Percentiles rank a stretch among this genome's conserved stretches.
phyloP scores from a whole-genome alignment of 2,329 filamentous ascomycete genomes.

The Fusarium buharicum region DNA sequence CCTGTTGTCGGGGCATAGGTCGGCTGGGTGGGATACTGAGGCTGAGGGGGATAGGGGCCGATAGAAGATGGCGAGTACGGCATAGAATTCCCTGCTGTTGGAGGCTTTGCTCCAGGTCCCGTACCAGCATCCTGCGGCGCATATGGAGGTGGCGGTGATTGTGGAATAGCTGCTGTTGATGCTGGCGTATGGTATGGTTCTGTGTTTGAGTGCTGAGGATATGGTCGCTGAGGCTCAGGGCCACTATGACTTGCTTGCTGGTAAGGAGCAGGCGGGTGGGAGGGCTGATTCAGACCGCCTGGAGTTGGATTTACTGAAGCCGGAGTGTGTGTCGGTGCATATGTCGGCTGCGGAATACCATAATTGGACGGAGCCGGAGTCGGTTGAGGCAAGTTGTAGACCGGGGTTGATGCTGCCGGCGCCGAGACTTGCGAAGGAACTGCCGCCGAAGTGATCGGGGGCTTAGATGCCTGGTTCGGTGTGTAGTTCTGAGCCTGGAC shows the following conservation, averaged over 20 bases:
- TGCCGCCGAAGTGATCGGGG: conserved; percentile 5
- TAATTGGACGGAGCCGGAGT: conserved; percentile 29
- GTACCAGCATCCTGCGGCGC: conserved; percentile 18
- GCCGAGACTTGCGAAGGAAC: conserved; percentile 1
- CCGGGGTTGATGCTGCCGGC: conserved; percentile 7
- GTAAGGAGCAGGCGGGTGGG: conserved; percentile 9
- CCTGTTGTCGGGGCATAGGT: conserved; percentile 30
- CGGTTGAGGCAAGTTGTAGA: conserved; percentile 18
- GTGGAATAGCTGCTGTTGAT: conserved; percentile 13
- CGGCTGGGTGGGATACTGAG: conserved; percentile 39
- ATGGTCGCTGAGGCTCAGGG: conserved; percentile 17
- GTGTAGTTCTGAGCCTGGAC: conserved; percentile 26
- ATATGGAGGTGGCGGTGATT: conserved; percentile 44
- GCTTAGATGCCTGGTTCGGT: conserved; percentile 5
- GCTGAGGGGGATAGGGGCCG: conserved; percentile 32
- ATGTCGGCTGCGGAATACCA: conserved; percentile 37
- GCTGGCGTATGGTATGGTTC: conserved; percentile 11
- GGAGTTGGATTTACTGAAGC: conserved; percentile 9
- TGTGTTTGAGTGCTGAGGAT: conserved; percentile 19
- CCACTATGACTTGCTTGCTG: conserved; percentile 19
- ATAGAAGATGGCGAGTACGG: conserved; percentile 26
- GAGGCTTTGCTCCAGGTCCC: conserved; percentile 28
- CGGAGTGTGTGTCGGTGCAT: conserved; percentile 16
- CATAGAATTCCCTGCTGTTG: conserved; percentile 20
- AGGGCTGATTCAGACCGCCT: conserved; percentile 1